Percentiles rank a stretch among this genome's conserved stretches.
phyloP scores from a whole-genome alignment of 1,139 yeast species.

The Candida neerlandica region DNA sequence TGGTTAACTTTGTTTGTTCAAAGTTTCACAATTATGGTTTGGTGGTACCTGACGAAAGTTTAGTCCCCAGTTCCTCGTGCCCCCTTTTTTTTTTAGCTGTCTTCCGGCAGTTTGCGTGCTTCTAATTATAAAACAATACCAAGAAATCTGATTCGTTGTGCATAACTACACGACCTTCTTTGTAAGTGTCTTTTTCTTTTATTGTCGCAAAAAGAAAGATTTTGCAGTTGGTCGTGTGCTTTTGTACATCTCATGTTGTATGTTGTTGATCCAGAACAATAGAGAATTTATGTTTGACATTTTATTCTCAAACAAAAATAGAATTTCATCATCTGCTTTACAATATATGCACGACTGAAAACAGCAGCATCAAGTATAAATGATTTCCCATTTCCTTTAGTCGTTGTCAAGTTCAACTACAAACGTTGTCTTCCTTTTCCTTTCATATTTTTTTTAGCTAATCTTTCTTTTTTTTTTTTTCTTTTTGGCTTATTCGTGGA shows the following conservation, averaged over 20 bases:
- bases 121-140: too few species aligned
- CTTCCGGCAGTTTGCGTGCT: too few species aligned
- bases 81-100: too few species aligned
- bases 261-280: not conserved
- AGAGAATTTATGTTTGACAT: not conserved
- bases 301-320: not conserved
- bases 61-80: too few species aligned
- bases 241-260: not conserved
- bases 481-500: not conserved
- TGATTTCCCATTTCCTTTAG: not conserved
- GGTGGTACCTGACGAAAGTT: too few species aligned
- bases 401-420: too few species aligned
- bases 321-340: not conserved
- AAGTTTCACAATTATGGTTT: too few species aligned
- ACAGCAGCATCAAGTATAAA: not conserved
- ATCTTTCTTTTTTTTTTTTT: not conserved
- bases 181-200: too few species aligned
- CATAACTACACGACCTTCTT: too few species aligned
- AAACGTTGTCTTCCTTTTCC: not conserved
- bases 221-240: not conserved
- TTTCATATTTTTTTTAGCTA: not conserved
- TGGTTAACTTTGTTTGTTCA: not conserved
- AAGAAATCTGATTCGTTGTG: too few species aligned
- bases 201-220: not conserved
- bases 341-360: not conserved